These are phyloP conservation scores for Asterionellopsis glacialis DNA, from an alignment of 108 stramenopile genomes.

Conservation along the genomic window DNA sequence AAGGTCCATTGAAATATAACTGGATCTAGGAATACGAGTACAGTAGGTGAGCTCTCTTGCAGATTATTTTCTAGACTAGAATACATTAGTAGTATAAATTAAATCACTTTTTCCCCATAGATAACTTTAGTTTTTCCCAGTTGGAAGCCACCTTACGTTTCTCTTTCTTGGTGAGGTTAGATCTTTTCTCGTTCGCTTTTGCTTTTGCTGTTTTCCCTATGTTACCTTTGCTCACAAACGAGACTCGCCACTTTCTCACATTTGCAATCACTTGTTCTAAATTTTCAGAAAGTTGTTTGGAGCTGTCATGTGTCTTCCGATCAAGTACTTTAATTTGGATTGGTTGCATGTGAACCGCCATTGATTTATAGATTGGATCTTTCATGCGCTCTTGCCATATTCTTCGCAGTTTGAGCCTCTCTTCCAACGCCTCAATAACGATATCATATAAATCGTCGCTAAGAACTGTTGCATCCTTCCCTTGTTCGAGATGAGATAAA, in stretches of 20 bases:
- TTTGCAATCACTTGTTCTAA: neutral
- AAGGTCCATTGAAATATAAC: no score
- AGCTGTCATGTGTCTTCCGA: neutral
- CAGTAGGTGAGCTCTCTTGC: no score
- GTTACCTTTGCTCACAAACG: conserved; percentile 16
- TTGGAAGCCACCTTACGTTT: conserved; percentile 36
- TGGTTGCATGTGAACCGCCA: conserved; percentile 26
- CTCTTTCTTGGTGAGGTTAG: conserved; percentile 44
- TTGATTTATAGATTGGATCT: conserved; percentile 25
- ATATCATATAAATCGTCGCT: conserved; percentile 44
- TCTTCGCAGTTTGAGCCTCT: conserved; percentile 16
- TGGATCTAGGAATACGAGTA: no score
- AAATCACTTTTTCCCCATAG: neutral
- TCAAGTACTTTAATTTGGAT: conserved; percentile 20
- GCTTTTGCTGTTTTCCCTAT: conserved; percentile 5
- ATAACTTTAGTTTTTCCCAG: conserved; percentile 35
- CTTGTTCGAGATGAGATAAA: neutral
- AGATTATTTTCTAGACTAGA: no score
- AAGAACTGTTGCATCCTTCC: conserved; percentile 2
- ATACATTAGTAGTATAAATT: no score
- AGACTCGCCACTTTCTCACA: conserved; percentile 23
- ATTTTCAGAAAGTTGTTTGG: neutral
- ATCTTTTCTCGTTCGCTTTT: conserved; percentile 12
- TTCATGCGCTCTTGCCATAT: conserved; percentile 22
- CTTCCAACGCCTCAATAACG: conserved; percentile 34